Conservation (phyloP, 2,329 filamentous ascomycete genomes). For the Aspergillus sp. region DNA sequence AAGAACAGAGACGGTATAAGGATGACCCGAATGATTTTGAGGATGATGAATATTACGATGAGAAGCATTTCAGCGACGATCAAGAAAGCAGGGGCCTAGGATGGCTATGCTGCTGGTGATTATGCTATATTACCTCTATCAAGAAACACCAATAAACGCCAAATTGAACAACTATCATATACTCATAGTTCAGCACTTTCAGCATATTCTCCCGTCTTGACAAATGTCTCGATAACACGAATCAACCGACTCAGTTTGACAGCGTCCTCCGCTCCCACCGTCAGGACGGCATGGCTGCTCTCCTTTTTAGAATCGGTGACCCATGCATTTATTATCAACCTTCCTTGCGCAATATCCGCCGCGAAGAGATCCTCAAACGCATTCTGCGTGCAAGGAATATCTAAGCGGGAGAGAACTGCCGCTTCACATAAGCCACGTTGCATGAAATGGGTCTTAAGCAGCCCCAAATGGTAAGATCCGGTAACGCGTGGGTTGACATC, state of each 20-base stretch:
- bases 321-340: conserved; percentile 6
- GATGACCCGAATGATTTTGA: neutral
- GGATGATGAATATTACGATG: neutral
- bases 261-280: neutral
- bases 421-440: neutral
- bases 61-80: neutral
- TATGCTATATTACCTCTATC: neutral
- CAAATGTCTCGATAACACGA: neutral
- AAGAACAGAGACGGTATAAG: conserved; percentile 2
- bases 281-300: neutral
- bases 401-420: neutral
- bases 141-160: neutral
- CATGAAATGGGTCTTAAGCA: conserved; percentile 6
- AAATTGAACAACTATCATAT: neutral
- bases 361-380: neutral
- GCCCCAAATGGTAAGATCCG: conserved; percentile 4
- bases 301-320: neutral
- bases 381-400: neutral
- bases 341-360: neutral
- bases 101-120: neutral
- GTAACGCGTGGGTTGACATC: conserved; percentile 13
- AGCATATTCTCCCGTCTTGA: neutral
- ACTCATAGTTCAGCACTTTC: neutral
- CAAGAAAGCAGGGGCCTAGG: neutral
- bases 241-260: neutral